These are phyloP conservation scores for Pleurotus sapidus DNA, from an alignment of 768 basidiomycete species.

Conservation along the genomic window DNA sequence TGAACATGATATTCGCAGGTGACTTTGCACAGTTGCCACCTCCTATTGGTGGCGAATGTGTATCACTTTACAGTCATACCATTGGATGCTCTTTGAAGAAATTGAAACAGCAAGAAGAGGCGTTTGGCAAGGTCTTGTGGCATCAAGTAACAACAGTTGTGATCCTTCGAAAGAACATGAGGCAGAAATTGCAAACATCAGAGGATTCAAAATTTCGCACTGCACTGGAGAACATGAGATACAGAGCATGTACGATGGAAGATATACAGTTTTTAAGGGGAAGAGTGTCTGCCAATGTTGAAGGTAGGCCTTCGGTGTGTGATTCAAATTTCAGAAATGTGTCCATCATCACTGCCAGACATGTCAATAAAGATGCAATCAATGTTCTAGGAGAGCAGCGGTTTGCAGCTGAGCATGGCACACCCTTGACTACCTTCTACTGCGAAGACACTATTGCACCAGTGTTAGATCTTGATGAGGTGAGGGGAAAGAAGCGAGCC, in stretches of 20 bases:
- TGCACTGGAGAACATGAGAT: conserved; percentile 17
- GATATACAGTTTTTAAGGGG: too few relatives aligned
- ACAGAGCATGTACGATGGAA: too few relatives aligned
- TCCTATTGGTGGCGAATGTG: conserved; percentile 12
- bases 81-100: conserved; percentile 4
- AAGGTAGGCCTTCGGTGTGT: neutral
- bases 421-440: conserved; percentile 24
- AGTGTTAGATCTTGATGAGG: too few relatives aligned
- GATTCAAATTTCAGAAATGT: conserved; percentile 22
- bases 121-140: conserved; percentile 22
- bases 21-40: conserved; percentile 34
- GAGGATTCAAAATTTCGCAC: conserved; percentile 20
- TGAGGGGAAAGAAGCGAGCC: too few relatives aligned
- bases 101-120: conserved; percentile 14
- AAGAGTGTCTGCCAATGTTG: conserved; percentile 10
- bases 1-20: conserved; percentile 34
- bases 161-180: too few relatives aligned
- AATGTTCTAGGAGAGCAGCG: conserved; percentile 21
- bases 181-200: too few relatives aligned
- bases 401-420: conserved; percentile 27
- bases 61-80: conserved; percentile 13
- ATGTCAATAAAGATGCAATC: conserved; percentile 26
- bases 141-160: too few relatives aligned
- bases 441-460: too few relatives aligned
- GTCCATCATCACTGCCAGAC: conserved; percentile 27